Evolutionary conservation across 805 yeast genomes (phyloP).

Genomic region (Candida jianshihensis): DNA sequence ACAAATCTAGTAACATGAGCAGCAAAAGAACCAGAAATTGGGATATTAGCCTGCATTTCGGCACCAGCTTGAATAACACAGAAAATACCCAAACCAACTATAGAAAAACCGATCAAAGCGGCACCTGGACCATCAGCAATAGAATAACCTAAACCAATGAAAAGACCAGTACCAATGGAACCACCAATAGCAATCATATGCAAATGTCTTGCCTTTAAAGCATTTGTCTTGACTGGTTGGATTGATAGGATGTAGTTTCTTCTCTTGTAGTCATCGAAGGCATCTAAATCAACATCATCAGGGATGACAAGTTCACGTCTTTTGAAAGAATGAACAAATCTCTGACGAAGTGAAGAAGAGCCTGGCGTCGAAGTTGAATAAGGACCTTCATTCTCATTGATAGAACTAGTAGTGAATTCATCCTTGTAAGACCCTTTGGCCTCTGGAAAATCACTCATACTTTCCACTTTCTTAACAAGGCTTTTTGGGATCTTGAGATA

Average conservation of each 20-base stretch:
- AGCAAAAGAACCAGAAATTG: slow-evolving; percentile 48
- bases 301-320: slow-evolving; percentile 15
- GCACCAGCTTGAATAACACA: slow-evolving; percentile 56
- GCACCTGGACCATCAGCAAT: slow-evolving; percentile 61
- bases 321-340: slow-evolving; percentile 16
- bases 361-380: not conserved
- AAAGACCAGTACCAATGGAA: slow-evolving; percentile 65
- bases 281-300: slow-evolving; percentile 12
- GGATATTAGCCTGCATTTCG: slow-evolving; percentile 45
- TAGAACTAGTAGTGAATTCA: not conserved
- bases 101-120: slow-evolving; percentile 46
- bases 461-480: no score
- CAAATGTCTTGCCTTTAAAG: slow-evolving; percentile 50
- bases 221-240: slow-evolving; percentile 24
- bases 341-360: not conserved
- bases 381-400: not conserved
- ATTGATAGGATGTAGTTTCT: slow-evolving; percentile 26
- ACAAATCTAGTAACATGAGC: slow-evolving; percentile 44
- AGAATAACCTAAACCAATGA: slow-evolving; percentile 58
- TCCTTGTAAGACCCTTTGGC: not conserved
- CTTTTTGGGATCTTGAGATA: no score
- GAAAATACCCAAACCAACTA: slow-evolving; percentile 53
- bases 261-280: slow-evolving; percentile 17
- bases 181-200: slow-evolving; percentile 70
- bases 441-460: no score